Percentiles rank a stretch among this genome's conserved stretches.
Evolutionary conservation across 1,139 yeast species (phyloP).

Genomic region (Taiozyma sp.): DNA sequence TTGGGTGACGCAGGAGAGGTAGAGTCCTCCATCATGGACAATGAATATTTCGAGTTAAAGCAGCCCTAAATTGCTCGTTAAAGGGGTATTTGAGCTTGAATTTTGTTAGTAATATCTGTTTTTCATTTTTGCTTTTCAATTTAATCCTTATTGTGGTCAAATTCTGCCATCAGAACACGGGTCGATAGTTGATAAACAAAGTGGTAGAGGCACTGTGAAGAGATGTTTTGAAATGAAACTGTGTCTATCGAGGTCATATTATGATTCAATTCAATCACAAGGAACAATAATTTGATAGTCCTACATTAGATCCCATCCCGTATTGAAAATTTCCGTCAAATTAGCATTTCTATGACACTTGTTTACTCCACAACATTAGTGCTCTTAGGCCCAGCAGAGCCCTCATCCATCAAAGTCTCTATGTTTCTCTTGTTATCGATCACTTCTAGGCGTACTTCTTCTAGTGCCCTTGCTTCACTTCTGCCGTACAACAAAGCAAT

Average conservation of each 20-base stretch:
- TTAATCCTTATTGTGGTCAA: neutral
- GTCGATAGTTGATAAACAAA: neutral
- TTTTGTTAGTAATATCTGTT: neutral
- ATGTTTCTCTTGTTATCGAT: constrained; percentile 33
- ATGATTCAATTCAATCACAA: no score
- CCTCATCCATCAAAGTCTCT: neutral
- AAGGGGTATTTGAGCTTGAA: neutral
- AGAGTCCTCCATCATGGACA: neutral
- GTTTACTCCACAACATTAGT: neutral
- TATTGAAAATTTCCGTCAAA: neutral
- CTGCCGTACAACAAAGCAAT: constrained; percentile 78
- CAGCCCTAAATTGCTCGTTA: neutral
- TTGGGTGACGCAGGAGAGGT: neutral
- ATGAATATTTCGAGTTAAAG: neutral
- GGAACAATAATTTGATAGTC: no score
- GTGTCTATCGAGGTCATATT: neutral
- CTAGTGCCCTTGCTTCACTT: constrained; percentile 68
- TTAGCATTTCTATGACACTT: neutral
- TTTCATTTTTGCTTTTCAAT: neutral
- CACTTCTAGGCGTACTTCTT: constrained; percentile 62
- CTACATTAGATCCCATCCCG: no score
- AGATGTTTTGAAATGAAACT: no score
- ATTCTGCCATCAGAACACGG: neutral
- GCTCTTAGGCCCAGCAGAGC: neutral
- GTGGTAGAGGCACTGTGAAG: neutral